These are phyloP conservation scores for Ramichloridium luteum DNA, from an alignment of 2,329 filamentous ascomycete genomes.

Conservation along the genomic window DNA sequence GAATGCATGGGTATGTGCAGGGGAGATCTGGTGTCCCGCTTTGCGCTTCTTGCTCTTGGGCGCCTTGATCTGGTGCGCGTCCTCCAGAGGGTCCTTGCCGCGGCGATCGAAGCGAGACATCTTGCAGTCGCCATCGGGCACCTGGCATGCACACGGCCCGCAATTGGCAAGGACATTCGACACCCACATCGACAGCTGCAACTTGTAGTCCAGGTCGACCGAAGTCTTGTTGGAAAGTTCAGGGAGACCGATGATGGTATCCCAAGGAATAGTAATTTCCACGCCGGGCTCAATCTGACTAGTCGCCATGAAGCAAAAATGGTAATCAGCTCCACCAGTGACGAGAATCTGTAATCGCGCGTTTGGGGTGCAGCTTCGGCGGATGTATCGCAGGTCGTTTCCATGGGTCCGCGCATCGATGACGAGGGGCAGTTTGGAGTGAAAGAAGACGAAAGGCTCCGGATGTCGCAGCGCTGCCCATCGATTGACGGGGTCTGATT, in stretches of 20 bases:
- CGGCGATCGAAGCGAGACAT: conserved; percentile 26
- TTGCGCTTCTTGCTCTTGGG: conserved; percentile 39
- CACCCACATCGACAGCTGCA: conserved; percentile 48
- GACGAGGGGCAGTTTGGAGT: conserved; percentile 76
- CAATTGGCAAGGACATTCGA: conserved; percentile 62
- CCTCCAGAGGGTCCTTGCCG: conserved; percentile 11
- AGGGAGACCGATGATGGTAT: conserved; percentile 31
- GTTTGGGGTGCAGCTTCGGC: conserved; percentile 84
- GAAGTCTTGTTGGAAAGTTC: conserved; percentile 12
- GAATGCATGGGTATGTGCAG: conserved; percentile 41
- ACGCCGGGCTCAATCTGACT: conserved; percentile 59
- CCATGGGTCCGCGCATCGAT: conserved; percentile 86
- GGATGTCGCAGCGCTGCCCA: conserved; percentile 38
- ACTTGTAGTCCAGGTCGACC: conserved; percentile 15
- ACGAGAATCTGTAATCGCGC: conserved; percentile 78
- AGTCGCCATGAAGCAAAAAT: conserved; percentile 86
- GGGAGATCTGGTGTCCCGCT: conserved; percentile 37
- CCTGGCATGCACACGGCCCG: conserved; percentile 64
- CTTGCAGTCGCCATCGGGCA: conserved; percentile 23
- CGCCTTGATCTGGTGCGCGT: conserved; percentile 20
- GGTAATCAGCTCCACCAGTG: conserved; percentile 64
- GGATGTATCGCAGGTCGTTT: conserved; percentile 74
- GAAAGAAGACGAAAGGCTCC: conserved; percentile 50
- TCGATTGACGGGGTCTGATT: conserved; percentile 32
- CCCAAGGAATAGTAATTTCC: conserved; percentile 55